Conservation (phyloP, 768 basidiomycete genomes). For the Suillus paluster region DNA sequence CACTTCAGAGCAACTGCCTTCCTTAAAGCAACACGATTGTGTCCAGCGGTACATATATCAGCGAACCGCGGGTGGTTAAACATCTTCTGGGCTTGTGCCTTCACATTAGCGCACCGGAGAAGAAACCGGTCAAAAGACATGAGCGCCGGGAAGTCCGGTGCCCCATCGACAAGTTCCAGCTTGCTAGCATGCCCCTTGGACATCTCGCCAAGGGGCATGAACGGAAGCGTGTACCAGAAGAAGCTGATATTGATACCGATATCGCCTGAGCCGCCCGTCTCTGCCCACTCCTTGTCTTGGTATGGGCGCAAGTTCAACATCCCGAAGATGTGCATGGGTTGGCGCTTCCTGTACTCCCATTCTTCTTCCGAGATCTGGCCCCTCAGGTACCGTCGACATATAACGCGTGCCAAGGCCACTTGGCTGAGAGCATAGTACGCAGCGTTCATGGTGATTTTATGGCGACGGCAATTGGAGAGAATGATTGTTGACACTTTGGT, state of each 20-base stretch:
- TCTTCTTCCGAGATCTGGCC: slow-evolving; percentile 53
- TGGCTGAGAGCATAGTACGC: slow-evolving; percentile 54
- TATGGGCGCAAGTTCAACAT: slow-evolving; percentile 55
- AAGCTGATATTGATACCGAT: slow-evolving; percentile 49
- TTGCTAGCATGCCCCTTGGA: slow-evolving; percentile 13
- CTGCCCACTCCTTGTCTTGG: slow-evolving; percentile 49
- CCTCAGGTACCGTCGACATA: slow-evolving; percentile 46
- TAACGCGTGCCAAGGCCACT: slow-evolving; percentile 51
- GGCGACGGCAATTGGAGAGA: slow-evolving; percentile 40
- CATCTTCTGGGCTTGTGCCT: slow-evolving; percentile 38
- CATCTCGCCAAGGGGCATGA: slow-evolving; percentile 45
- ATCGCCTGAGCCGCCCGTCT: slow-evolving; percentile 46
- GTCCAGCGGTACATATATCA: slow-evolving; percentile 37
- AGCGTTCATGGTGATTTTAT: slow-evolving; percentile 52
- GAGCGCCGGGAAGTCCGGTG: slow-evolving; percentile 45
- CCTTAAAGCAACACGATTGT: slow-evolving; percentile 28
- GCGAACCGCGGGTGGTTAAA: slow-evolving; percentile 49
- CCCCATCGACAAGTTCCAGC: slow-evolving; percentile 38
- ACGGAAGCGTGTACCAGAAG: slow-evolving; percentile 47
- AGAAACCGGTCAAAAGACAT: slow-evolving; percentile 51
- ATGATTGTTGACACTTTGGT: slow-evolving; percentile 36
- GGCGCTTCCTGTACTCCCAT: slow-evolving; percentile 52
- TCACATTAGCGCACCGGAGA: slow-evolving; percentile 42
- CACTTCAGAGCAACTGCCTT: slow-evolving; percentile 30
- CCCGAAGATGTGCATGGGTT: slow-evolving; percentile 54